Evolutionary conservation across 345 rosid species (phyloP).

Genomic region (Luvunga scandens): DNA sequence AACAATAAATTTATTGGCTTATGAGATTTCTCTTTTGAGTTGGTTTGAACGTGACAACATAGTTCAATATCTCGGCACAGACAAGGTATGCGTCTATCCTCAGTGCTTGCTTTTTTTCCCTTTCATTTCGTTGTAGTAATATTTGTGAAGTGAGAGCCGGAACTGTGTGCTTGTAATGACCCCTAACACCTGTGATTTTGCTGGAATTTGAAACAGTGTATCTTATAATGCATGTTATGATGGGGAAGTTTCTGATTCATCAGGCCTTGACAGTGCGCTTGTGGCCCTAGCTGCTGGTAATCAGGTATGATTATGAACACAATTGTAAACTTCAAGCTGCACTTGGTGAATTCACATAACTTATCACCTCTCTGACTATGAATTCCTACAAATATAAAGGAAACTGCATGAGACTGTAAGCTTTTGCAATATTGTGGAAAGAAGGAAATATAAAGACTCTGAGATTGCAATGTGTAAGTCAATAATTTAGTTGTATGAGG

Average conservation of each 20-base stretch:
- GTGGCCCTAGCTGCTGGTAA: no score
- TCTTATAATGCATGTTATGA: background rate
- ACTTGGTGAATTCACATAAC: no score
- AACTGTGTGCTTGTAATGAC: background rate
- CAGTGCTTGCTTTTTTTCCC: no score
- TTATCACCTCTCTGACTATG: no score
- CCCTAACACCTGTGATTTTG: background rate
- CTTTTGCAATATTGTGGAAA: no score
- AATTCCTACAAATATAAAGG: no score
- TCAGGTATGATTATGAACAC: no score
- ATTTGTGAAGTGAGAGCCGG: background rate
- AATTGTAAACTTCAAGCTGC: no score
- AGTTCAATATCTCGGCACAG: conserved; percentile 75
- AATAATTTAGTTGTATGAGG: background rate
- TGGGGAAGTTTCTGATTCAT: no score
- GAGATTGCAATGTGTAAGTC: background rate
- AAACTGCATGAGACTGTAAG: no score
- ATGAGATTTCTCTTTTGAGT: conserved; percentile 81
- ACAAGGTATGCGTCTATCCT: conserved; percentile 41
- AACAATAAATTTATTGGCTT: conserved; percentile 12
- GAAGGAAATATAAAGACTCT: no score
- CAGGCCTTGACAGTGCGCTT: no score
- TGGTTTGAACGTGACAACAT: conserved; percentile 77
- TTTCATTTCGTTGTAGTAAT: background rate
- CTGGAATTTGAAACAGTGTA: background rate